phyloP scores from a whole-genome alignment of 176 grass and related monocot genomes.

The Carex littledalei region DNA sequence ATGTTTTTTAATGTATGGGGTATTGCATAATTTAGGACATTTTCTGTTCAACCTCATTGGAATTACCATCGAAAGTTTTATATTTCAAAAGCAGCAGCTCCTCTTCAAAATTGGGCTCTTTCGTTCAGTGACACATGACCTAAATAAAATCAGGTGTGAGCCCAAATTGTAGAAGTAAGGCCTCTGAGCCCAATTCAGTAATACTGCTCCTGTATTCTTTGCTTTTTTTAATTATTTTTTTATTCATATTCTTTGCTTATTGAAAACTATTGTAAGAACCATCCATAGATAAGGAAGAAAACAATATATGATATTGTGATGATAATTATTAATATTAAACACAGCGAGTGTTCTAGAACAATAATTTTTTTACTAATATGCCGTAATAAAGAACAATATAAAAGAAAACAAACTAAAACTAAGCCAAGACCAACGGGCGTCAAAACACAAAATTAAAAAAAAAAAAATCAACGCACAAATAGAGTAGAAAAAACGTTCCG shows the following conservation, averaged over 20 bases:
- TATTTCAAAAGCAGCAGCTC: neutral
- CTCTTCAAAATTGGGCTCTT: conserved; percentile 10
- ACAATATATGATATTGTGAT: neutral
- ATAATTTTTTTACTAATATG: neutral
- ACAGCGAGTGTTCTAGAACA: neutral
- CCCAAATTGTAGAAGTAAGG: no score
- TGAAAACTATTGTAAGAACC: no score
- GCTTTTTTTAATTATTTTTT: no score
- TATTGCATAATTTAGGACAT: no score
- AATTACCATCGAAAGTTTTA: neutral
- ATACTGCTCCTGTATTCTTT: no score
- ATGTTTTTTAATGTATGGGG: no score
- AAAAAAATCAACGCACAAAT: neutral
- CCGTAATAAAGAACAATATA: neutral
- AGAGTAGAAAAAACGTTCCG: no score
- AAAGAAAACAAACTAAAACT: neutral
- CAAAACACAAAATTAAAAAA: neutral
- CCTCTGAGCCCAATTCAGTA: no score
- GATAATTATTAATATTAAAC: neutral
- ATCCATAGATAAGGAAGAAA: neutral
- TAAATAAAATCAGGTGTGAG: no score
- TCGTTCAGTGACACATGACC: conserved; percentile 29
- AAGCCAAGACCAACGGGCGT: neutral
- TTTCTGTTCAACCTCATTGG: neutral
- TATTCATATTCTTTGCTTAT: no score